These are phyloP conservation scores for Apiotrichum gamsii DNA, from an alignment of 1,284 basidiomycete species.

Conservation along the genomic window DNA sequence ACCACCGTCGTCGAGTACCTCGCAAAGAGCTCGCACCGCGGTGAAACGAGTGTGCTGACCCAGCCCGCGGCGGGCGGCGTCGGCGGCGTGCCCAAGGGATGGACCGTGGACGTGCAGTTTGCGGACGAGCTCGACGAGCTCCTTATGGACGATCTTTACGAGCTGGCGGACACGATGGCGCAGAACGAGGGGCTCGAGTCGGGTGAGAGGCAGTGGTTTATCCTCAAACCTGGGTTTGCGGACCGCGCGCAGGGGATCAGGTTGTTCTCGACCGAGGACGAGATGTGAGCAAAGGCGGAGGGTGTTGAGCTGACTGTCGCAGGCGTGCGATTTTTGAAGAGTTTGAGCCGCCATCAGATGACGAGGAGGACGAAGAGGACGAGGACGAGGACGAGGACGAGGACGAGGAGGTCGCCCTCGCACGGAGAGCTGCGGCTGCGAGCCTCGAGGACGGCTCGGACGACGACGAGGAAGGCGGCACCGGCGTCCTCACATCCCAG, in stretches of 20 bases:
- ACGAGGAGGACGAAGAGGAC: constrained; percentile 49
- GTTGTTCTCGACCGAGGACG: constrained; percentile 73
- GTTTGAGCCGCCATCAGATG: constrained; percentile 62
- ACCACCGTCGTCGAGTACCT: constrained; percentile 67
- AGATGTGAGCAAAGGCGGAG: constrained; percentile 51
- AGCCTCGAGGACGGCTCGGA: constrained; percentile 48
- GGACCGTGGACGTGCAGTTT: constrained; percentile 81
- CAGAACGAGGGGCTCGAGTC: constrained; percentile 33
- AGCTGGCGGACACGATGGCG: constrained; percentile 64
- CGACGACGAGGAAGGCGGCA: constrained; percentile 47
- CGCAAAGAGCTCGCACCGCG: constrained; percentile 56
- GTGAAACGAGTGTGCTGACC: constrained; percentile 12
- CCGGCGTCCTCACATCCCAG: constrained; percentile 73
- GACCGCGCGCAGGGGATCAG: constrained; percentile 93
- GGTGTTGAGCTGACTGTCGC: not conserved
- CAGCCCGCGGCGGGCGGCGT: not conserved
- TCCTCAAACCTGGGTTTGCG: constrained; percentile 95
- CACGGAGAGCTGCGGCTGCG: constrained; percentile 16
- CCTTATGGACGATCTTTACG: constrained; percentile 88
- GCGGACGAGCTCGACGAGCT: constrained; percentile 94
- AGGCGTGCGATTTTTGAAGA: constrained; percentile 68
- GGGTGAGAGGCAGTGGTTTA: constrained; percentile 64
- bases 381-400: constrained; percentile 43
- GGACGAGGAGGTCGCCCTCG: constrained; percentile 16
- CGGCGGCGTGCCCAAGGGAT: constrained; percentile 68